Percentiles rank a stretch among this genome's conserved stretches.
Conservation (phyloP, 495 filamentous ascomycete genomes). For the Penicillium manginii region DNA sequence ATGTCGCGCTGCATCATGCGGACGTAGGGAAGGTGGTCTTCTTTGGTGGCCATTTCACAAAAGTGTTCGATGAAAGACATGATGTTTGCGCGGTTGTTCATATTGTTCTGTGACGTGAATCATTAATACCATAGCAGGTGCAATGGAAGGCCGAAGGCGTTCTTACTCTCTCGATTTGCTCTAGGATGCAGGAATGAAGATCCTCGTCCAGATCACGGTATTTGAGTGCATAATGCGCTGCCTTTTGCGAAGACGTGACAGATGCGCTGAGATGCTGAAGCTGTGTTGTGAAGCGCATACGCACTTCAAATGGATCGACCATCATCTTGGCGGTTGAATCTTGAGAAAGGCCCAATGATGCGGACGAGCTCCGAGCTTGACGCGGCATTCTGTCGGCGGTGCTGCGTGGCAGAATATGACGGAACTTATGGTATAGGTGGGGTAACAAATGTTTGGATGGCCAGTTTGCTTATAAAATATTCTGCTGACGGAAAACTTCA, state of each 20-base stretch:
- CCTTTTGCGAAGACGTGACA: constrained; percentile 84
- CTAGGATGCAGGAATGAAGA: constrained; percentile 93
- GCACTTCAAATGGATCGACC: constrained; percentile 97
- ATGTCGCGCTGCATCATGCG: constrained; percentile 96
- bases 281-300: constrained; percentile 90
- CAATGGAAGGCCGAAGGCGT: not conserved
- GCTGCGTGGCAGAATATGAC: not conserved
- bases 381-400: constrained; percentile 3
- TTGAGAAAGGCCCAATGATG: constrained; percentile 7
- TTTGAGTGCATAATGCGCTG: constrained; percentile 91
- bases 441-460: too few relatives aligned
- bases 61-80: constrained; percentile 99
- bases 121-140: not conserved
- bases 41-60: constrained; percentile 79
- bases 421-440: too few relatives aligned
- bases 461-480: too few relatives aligned
- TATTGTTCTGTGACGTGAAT: constrained; percentile 65
- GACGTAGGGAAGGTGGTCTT: constrained; percentile 75
- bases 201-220: constrained; percentile 94
- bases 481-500: too few relatives aligned
- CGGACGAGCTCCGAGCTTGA: not conserved
- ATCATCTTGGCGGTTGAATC: constrained; percentile 47
- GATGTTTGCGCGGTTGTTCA: constrained; percentile 98
- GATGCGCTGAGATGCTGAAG: constrained; percentile 89
- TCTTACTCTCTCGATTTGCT: constrained; percentile 83